phyloP scores from a whole-genome alignment of 1,139 yeast species.

The Lodderomyces metapsilosis region DNA sequence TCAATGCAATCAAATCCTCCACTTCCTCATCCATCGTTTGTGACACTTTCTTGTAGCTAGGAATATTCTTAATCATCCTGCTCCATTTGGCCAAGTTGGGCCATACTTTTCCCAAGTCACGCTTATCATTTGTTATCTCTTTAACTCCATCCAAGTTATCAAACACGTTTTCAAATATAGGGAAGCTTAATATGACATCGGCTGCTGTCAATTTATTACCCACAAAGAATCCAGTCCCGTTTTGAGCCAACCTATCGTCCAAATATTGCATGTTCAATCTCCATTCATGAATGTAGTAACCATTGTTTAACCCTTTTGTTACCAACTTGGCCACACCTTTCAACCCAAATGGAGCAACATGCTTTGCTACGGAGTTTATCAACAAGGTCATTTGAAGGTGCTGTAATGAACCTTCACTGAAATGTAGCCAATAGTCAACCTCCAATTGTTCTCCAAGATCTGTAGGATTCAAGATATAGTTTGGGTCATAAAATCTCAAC shows the following conservation, averaged over 20 bases:
- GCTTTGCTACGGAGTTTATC: constrained; percentile 37
- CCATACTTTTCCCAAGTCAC: constrained; percentile 29
- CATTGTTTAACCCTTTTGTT: constrained; percentile 42
- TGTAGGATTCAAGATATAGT: constrained; percentile 30
- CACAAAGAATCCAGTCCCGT: constrained; percentile 51
- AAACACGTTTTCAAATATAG: constrained; percentile 41
- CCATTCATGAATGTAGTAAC: constrained; percentile 44
- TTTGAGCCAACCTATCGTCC: constrained; percentile 36
- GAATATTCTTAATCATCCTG: constrained; percentile 30
- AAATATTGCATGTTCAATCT: constrained; percentile 39
- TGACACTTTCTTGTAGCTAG: constrained; percentile 27
- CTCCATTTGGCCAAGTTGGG: constrained; percentile 40
- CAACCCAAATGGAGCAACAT: constrained; percentile 48
- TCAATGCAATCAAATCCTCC: constrained; percentile 15
- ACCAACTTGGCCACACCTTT: constrained; percentile 39
- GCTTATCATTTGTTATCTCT: constrained; percentile 34
- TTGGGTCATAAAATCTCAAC: constrained; percentile 38
- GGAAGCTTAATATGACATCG: constrained; percentile 53
- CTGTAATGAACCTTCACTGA: constrained; percentile 57
- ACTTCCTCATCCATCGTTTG: constrained; percentile 33
- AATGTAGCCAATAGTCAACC: constrained; percentile 54
- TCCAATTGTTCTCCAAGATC: constrained; percentile 32
- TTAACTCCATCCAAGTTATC: constrained; percentile 39
- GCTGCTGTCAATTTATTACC: constrained; percentile 59
- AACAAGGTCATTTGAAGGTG: constrained; percentile 43